phyloP scores from a whole-genome alignment of 2,329 filamentous ascomycete genomes.

The Diaporthe ampelina region DNA sequence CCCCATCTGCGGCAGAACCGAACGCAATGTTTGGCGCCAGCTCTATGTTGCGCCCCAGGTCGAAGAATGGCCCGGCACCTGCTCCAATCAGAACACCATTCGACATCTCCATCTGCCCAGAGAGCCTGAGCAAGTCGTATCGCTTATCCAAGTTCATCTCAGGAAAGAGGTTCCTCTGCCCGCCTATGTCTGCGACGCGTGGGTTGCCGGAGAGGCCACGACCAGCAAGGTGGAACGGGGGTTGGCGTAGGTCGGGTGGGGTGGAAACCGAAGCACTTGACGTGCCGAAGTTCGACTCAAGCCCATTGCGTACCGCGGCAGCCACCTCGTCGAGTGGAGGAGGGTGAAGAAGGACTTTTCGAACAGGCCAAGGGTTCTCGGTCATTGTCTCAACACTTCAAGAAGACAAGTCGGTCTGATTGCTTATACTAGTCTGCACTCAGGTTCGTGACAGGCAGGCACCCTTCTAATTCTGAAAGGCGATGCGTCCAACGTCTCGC shows the following conservation, averaged over 20 bases:
- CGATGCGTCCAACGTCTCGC: not conserved
- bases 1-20: constrained; percentile 41
- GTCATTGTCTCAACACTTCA: not conserved
- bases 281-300: not conserved
- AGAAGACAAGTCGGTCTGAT: too few relatives aligned
- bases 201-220: constrained; percentile 56
- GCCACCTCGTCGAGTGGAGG: not conserved
- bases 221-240: constrained; percentile 55
- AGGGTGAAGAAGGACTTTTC: not conserved
- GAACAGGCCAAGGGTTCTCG: not conserved
- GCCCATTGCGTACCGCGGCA: not conserved
- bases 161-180: constrained; percentile 57
- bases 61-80: constrained; percentile 58
- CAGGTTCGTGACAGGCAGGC: not conserved
- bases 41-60: constrained; percentile 58
- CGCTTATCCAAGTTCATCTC: constrained; percentile 51
- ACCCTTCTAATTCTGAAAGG: not conserved
- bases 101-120: constrained; percentile 54
- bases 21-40: constrained; percentile 56
- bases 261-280: not conserved
- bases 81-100: constrained; percentile 56
- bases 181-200: constrained; percentile 59
- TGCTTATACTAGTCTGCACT: not conserved
- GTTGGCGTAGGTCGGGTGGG: constrained; percentile 52
- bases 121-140: constrained; percentile 51